Evolutionary conservation across 164 flowering plant genomes (phyloP).

Genomic region (Paratinospora sagittata): DNA sequence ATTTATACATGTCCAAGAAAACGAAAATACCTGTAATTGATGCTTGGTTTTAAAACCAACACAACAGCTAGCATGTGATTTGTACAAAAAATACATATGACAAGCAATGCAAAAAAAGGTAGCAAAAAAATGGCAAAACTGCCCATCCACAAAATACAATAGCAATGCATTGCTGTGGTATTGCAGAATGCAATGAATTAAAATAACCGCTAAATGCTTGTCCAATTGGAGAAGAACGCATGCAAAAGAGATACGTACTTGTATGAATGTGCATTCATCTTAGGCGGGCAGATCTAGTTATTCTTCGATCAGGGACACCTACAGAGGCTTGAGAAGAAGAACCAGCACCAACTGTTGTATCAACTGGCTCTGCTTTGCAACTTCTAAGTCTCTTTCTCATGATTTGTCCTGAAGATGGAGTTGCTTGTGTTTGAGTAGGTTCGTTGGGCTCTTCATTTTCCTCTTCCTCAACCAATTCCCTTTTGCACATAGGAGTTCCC

Average conservation of each 20-base stretch:
- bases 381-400: conserved; percentile 22
- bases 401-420: conserved; percentile 17
- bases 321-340: conserved; percentile 16
- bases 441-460: conserved; percentile 21
- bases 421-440: conserved; percentile 24
- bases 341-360: conserved; percentile 13
- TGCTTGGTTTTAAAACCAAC: too few relatives aligned
- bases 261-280: conserved; percentile 9
- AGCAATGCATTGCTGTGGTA: too few relatives aligned
- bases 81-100: too few relatives aligned
- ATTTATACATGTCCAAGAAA: too few relatives aligned
- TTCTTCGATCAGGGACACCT: conserved; percentile 12
- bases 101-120: too few relatives aligned
- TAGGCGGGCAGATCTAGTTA: conserved; percentile 28
- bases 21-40: too few relatives aligned
- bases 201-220: too few relatives aligned
- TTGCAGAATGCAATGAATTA: too few relatives aligned
- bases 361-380: conserved; percentile 20
- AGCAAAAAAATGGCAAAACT: too few relatives aligned
- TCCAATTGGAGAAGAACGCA: not conserved
- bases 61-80: too few relatives aligned
- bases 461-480: conserved; percentile 37
- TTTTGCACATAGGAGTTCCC: conserved; percentile 29
- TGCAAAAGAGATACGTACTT: not conserved
- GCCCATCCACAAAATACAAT: too few relatives aligned